These are phyloP conservation scores for Ophiostoma pallidulum DNA, from an alignment of 2,329 filamentous ascomycete species.

Conservation along the genomic window DNA sequence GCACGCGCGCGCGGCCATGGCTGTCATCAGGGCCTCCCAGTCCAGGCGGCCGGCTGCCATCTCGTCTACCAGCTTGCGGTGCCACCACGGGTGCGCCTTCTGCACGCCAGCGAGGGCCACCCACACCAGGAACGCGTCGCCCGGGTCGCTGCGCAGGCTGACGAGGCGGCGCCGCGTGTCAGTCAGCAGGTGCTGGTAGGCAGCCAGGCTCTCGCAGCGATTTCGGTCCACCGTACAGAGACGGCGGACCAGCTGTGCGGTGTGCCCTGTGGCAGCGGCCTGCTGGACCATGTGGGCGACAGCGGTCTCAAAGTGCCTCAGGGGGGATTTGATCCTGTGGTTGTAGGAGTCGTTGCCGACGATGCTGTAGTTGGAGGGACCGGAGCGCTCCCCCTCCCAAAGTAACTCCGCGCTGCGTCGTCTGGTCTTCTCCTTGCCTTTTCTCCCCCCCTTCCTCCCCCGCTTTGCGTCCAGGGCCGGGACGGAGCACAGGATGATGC, in stretches of 20 bases:
- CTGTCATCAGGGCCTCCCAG: slow-evolving; percentile 14
- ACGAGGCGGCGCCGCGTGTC: slow-evolving; percentile 10
- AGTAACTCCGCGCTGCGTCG: neutral
- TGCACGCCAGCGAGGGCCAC: slow-evolving; percentile 12
- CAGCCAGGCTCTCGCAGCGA: slow-evolving; percentile 12
- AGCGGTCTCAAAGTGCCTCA: slow-evolving; percentile 11
- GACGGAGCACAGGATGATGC: slow-evolving; percentile 11
- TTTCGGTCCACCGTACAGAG: slow-evolving; percentile 11
- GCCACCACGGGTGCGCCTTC: slow-evolving; percentile 7
- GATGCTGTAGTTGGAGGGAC: neutral
- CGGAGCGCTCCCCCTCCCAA: neutral
- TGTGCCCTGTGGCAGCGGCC: slow-evolving; percentile 10
- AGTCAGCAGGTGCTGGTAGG: slow-evolving; percentile 14
- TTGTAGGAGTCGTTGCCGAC: neutral
- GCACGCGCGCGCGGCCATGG: slow-evolving; percentile 10
- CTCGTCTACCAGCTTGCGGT: slow-evolving; percentile 5
- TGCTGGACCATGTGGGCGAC: slow-evolving; percentile 7
- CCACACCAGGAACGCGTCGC: slow-evolving; percentile 13
- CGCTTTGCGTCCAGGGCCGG: neutral
- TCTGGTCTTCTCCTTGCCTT: neutral
- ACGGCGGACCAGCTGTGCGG: slow-evolving; percentile 6
- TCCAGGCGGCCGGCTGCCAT: neutral
- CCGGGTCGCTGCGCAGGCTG: slow-evolving; percentile 11
- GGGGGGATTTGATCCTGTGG: slow-evolving; percentile 6
- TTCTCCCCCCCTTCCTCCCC: neutral